Percentiles rank a stretch among this genome's conserved stretches.
Conservation (phyloP, 768 basidiomycete genomes). For the Russula olivacea region DNA sequence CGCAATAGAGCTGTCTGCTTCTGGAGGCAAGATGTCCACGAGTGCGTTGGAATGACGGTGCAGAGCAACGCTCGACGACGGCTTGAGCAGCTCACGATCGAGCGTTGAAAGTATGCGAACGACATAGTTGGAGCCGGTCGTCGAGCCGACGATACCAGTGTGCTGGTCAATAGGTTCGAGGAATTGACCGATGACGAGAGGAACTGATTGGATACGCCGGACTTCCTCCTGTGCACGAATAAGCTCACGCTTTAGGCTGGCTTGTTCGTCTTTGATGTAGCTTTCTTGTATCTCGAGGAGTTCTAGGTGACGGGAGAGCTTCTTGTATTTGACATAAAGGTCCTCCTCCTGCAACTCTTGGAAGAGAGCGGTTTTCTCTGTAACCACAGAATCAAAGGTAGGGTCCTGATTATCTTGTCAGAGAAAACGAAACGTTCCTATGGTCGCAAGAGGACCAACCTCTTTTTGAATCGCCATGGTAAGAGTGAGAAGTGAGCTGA, state of each 20-base stretch:
- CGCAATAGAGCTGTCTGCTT: conserved; percentile 94
- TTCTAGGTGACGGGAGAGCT: conserved; percentile 88
- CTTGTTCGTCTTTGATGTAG: conserved; percentile 99
- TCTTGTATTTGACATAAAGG: conserved; percentile 96
- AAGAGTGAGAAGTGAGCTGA: conserved; percentile 9
- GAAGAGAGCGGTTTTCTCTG: conserved; percentile 82
- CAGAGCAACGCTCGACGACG: conserved; percentile 94
- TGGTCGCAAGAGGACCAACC: conserved; percentile 38
- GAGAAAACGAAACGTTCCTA: neutral
- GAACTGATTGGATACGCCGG: conserved; percentile 97
- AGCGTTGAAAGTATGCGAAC: conserved; percentile 95
- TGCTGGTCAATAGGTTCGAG: conserved; percentile 97
- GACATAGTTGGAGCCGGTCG: conserved; percentile 97
- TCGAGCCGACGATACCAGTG: conserved; percentile 95
- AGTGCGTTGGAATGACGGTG: conserved; percentile 98
- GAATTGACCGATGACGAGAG: conserved; percentile 98
- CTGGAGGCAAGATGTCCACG: conserved; percentile 96
- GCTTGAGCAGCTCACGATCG: conserved; percentile 95
- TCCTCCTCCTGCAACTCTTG: conserved; percentile 87
- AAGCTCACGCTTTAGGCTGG: conserved; percentile 94
- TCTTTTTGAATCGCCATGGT: conserved; percentile 74
- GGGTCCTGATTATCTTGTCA: conserved; percentile 56
- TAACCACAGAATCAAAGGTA: conserved; percentile 80
- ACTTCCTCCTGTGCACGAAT: conserved; percentile 99
- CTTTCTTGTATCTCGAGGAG: conserved; percentile 92